These are phyloP conservation scores for Thinopyrum elongatum DNA, from an alignment of 176 grass and related monocot species.

Conservation along the genomic window DNA sequence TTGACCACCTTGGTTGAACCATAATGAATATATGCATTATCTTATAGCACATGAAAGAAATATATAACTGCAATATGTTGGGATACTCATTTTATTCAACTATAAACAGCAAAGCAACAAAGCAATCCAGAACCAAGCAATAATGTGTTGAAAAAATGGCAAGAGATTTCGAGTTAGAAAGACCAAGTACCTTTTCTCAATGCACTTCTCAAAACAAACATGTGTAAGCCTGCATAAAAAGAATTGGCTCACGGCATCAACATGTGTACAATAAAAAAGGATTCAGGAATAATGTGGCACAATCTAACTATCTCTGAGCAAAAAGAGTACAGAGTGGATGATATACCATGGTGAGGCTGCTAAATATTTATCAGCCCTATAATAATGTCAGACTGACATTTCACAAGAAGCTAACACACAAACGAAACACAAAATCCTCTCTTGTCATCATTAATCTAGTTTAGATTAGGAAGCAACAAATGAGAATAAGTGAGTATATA, in stretches of 20 bases:
- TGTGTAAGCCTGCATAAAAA: conserved; percentile 67
- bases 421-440: not conserved
- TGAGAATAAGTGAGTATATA: not conserved
- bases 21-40: not conserved
- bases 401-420: not conserved
- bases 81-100: not conserved
- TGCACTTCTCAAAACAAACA: conserved; percentile 84
- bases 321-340: not conserved
- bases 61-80: not conserved
- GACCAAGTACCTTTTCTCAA: conserved; percentile 72
- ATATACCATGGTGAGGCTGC: not conserved
- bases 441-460: not conserved
- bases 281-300: not conserved
- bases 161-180: conserved; percentile 5
- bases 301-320: not conserved
- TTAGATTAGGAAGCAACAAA: not conserved
- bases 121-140: not conserved
- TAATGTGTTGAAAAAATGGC: not conserved
- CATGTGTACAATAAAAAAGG: not conserved
- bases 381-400: not conserved
- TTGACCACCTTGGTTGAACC: not conserved
- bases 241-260: conserved; percentile 10
- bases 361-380: not conserved
- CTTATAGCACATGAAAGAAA: not conserved
- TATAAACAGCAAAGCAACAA: not conserved